phyloP scores from a whole-genome alignment of 805 yeast species.

The Isabelozyma pseudorhagii region DNA sequence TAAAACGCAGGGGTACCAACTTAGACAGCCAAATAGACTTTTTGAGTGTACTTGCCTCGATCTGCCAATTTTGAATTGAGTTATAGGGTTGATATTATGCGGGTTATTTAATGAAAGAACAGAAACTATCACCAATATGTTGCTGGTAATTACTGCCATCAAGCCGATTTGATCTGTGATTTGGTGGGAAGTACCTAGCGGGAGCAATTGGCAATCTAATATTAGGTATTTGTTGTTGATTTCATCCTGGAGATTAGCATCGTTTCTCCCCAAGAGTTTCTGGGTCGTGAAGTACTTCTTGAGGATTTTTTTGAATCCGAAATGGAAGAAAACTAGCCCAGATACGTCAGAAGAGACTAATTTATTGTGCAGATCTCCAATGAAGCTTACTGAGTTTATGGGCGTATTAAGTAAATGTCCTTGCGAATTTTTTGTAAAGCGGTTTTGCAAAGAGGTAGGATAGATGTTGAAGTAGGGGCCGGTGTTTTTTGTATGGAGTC shows the following conservation, averaged over 20 bases:
- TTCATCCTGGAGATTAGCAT: conserved; percentile 13
- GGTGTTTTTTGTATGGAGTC: conserved; percentile 47
- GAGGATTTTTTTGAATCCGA: conserved; percentile 55
- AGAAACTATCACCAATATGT: conserved; percentile 50
- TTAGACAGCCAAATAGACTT: conserved; percentile 43
- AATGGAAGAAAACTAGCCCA: conserved; percentile 57
- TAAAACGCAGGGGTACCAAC: conserved; percentile 61
- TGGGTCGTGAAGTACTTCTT: conserved; percentile 47
- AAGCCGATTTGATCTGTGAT: conserved; percentile 57
- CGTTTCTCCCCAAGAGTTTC: conserved; percentile 49
- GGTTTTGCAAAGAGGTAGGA: conserved; percentile 21
- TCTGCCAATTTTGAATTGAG: conserved; percentile 52
- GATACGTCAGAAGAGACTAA: conserved; percentile 30
- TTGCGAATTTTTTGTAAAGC: conserved; percentile 18
- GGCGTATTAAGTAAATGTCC: conserved; percentile 28
- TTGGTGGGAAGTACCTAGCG: conserved; percentile 55
- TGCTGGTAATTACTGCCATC: conserved; percentile 56
- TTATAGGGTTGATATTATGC: conserved; percentile 23
- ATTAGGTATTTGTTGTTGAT: conserved; percentile 11
- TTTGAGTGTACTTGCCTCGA: conserved; percentile 31
- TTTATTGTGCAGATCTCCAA: conserved; percentile 24
- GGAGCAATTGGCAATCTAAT: conserved; percentile 45
- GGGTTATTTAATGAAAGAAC: conserved; percentile 43
- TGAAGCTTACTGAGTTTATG: conserved; percentile 22
- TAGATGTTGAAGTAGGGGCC: conserved; percentile 43